Conservation (phyloP, 345 rosid genomes). For the Sonneratia caseolaris region DNA sequence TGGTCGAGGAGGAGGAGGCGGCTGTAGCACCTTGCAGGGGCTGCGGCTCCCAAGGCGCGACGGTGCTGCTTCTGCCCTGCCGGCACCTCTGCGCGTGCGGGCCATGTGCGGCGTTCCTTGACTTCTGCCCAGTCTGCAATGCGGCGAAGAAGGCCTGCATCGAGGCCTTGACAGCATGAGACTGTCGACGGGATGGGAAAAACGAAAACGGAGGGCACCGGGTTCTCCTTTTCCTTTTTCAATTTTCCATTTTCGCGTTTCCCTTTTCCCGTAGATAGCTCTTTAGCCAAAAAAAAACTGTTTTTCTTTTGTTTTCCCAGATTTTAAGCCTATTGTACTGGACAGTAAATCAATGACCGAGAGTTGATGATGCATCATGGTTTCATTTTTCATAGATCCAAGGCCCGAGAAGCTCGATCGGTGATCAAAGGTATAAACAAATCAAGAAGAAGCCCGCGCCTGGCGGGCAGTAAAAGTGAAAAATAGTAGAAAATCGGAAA, state of each 20-base stretch:
- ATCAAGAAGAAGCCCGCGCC: too few relatives aligned
- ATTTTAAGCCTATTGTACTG: too few relatives aligned
- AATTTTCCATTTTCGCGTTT: not conserved
- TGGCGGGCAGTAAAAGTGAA: too few relatives aligned
- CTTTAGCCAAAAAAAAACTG: not conserved
- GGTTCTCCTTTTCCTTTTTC: not conserved
- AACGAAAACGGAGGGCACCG: not conserved
- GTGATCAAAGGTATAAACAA: too few relatives aligned
- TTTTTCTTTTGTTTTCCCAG: not conserved
- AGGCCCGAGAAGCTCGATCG: too few relatives aligned
- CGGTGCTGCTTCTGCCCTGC: slow-evolving; percentile 82
- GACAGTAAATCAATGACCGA: too few relatives aligned
- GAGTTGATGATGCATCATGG: too few relatives aligned
- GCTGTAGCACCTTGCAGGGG: slow-evolving; percentile 28
- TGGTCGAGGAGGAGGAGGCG: not conserved
- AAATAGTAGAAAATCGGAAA: too few relatives aligned
- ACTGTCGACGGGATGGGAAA: not conserved
- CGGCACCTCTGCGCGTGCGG: slow-evolving; percentile 80
- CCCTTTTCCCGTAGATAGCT: not conserved
- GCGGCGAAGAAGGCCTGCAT: slow-evolving; percentile 62
- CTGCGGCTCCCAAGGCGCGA: slow-evolving; percentile 41
- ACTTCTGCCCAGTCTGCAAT: slow-evolving; percentile 64
- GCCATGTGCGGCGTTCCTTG: slow-evolving; percentile 44
- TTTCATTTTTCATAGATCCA: too few relatives aligned
- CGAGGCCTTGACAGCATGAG: slow-evolving; percentile 31